Evolutionary conservation across 306 rosid species (phyloP), one percentile per base, ranked within the genome.

Genomic region (Sicyos baderoa): DNA sequence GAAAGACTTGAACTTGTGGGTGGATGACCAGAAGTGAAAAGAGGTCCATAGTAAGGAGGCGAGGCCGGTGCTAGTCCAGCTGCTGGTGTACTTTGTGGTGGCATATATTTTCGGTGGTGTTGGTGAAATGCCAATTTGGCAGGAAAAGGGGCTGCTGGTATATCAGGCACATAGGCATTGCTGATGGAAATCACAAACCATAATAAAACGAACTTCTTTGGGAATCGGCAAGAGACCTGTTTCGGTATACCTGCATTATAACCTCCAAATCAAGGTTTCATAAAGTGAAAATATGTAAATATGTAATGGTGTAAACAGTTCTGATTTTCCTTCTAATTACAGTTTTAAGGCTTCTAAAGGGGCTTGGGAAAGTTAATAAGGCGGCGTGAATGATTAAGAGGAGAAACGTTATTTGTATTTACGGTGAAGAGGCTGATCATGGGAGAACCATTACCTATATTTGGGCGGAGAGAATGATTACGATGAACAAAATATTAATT

Each of bases 1-100:
- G 96, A 61, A 27, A 83, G 75, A 73, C 32, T 86, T 60, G 90
- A 84, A 73, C 91, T 82, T 74, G 80, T 49, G 27, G 87, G 87
- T 62, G 84, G 75, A 11, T 76, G 84, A 64, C 70, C 78, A 64
- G 86, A 70, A 71, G 82, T 75, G 68, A 81, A 35, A 56, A 77
- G 79, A 47, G 80, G 86, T 55, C 86, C 82, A 66, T 76, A 71
- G 1, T 67, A 61, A 76, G 96, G 96, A 78, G 91, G 68, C 53
- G 68, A 68, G n/a, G 82, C 21, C 1, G 84, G 87, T 19, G 89
- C 75, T 56, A 65, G 58, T 54, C 69, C 76, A 66, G 74, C 70
- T 65, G 54, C 45, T 3, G 84, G 79, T 4, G 66, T 78, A 76
- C 77, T 77, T 19, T 1, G 86, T n/a, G 79, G 79, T 49, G 73